Base-by-base conservation (phyloP, 805 yeast genomes). In the Pichia eremophila region DNA sequence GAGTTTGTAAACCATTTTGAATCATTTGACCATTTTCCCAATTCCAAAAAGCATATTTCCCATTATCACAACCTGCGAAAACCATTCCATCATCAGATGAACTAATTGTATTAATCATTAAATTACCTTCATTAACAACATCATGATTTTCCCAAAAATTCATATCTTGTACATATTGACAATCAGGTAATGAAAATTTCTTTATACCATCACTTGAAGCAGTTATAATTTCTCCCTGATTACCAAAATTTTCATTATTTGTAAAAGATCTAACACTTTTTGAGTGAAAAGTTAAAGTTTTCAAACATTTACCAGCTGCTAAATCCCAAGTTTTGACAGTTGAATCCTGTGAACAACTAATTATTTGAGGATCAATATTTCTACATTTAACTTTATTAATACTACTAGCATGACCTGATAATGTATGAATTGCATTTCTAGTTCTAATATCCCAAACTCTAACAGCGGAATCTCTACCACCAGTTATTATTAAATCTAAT, bases 391-490 rank as follows among this genome's bases (percentile, higher is more conserved):
- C 83, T 44, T 81, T 71, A 47, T 83, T 82, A 6, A 93, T 77
- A 15, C 93, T 83, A 39, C 78, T 75, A 51, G 79, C 75, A 64
- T 93, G 99, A 0, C 98, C 98, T 2, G 81, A 70, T 37, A 93
- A 68, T 0, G 84, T 84, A 73, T 83, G 82, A 0, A 85, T 82
- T 15, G 90, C 81, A 3, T 75, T 66, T 42, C 88, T 71, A 0
- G 95, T 78, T 50, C 99, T 73, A 47, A 93, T 82, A 64, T 93
- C 99, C 99, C 99, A 93, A 5, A 89, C 83, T 46, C 95, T 71
- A 0, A 89, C 83, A 0, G 86, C 83, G 5, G 87, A 74, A 63
- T 93, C 99, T 49, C 96, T 69, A 19, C 97, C 95, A 6, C 89
- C 99, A 4, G 95, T 84, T 9, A 84, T 86, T 14, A 89, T 64